Percentiles rank a stretch among this genome's conserved stretches.
Conservation (phyloP, 2,329 filamentous ascomycete genomes). For the Didymella pinodella region DNA sequence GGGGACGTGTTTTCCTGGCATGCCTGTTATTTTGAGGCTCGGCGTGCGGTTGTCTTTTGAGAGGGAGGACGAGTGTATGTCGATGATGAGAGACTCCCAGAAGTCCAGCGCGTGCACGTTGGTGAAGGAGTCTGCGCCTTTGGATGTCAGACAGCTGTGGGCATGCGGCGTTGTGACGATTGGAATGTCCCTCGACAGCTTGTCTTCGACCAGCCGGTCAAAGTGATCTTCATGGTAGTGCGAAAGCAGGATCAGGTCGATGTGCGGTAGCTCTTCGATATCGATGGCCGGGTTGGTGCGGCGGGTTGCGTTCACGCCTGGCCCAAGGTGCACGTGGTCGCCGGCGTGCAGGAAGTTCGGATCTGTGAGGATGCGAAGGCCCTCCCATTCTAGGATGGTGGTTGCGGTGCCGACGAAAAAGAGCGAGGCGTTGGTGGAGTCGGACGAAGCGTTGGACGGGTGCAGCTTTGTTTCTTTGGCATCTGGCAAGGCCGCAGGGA, state of each 20-base stretch:
- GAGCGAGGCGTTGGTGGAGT: conserved; percentile 55
- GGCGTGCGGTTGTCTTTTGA: conserved; percentile 37
- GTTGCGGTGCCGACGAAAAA: conserved; percentile 67
- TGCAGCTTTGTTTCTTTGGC: conserved; percentile 57
- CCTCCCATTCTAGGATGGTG: conserved; percentile 63
- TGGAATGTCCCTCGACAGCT: conserved; percentile 62
- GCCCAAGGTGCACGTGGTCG: conserved; percentile 72
- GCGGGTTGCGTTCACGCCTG: conserved; percentile 65
- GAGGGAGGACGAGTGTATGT: conserved; percentile 41
- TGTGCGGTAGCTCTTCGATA: conserved; percentile 64
- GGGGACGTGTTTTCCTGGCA: conserved; percentile 71
- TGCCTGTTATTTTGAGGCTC: conserved; percentile 65
- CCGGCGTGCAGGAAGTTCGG: conserved; percentile 67
- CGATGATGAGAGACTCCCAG: conserved; percentile 62
- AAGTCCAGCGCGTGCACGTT: conserved; percentile 64
- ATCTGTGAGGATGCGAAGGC: conserved; percentile 63
- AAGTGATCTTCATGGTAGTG: conserved; percentile 72
- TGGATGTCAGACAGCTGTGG: conserved; percentile 58
- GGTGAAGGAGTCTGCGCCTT: conserved; percentile 61
- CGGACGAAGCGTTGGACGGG: conserved; percentile 49
- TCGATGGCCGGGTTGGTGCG: conserved; percentile 68
- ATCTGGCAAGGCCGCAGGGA: conserved; percentile 50
- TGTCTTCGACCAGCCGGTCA: conserved; percentile 61
- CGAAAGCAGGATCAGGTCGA: conserved; percentile 68
- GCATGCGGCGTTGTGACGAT: conserved; percentile 72